These are phyloP conservation scores for Aspergillus sergii DNA, from an alignment of 2,329 filamentous ascomycete species.

Conservation along the genomic window DNA sequence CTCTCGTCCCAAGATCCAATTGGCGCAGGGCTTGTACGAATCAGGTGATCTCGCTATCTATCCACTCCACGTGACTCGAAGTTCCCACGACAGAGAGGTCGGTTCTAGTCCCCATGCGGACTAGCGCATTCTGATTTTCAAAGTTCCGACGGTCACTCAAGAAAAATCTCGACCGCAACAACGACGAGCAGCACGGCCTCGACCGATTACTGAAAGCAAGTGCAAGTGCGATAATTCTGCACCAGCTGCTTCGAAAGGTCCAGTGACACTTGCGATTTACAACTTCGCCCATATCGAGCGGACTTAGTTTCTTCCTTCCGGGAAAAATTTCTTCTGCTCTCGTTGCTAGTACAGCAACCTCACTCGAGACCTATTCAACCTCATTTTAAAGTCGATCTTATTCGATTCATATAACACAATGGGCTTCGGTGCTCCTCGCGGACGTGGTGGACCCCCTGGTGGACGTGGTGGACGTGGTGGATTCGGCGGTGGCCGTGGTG, in stretches of 20 bases:
- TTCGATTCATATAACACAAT: constrained; percentile 30
- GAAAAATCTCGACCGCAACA: constrained; percentile 44
- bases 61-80: constrained; percentile 23
- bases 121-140: constrained; percentile 44
- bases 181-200: constrained; percentile 40
- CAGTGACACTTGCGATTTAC: constrained; percentile 14
- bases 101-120: constrained; percentile 25
- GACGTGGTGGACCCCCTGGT: constrained; percentile 33
- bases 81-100: constrained; percentile 22
- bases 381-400: constrained; percentile 6
- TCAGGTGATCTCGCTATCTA: constrained; percentile 34
- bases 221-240: constrained; percentile 26
- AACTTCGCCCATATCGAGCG: constrained; percentile 14
- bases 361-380: background rate
- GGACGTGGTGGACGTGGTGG: constrained; percentile 49
- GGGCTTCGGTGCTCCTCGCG: constrained; percentile 36
- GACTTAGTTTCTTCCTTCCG: constrained; percentile 9
- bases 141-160: constrained; percentile 39
- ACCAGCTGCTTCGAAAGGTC: constrained; percentile 26
- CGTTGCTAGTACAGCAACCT: constrained; percentile 8
- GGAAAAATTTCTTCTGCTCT: constrained; percentile 15
- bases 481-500: constrained; percentile 40
- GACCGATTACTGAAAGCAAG: constrained; percentile 33
- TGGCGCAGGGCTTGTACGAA: constrained; percentile 24
- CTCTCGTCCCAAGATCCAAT: constrained; percentile 7